Evolutionary conservation across 192 early-diverging fungal species (phyloP).

Genomic region (Lunasporangiospora selenospora): DNA sequence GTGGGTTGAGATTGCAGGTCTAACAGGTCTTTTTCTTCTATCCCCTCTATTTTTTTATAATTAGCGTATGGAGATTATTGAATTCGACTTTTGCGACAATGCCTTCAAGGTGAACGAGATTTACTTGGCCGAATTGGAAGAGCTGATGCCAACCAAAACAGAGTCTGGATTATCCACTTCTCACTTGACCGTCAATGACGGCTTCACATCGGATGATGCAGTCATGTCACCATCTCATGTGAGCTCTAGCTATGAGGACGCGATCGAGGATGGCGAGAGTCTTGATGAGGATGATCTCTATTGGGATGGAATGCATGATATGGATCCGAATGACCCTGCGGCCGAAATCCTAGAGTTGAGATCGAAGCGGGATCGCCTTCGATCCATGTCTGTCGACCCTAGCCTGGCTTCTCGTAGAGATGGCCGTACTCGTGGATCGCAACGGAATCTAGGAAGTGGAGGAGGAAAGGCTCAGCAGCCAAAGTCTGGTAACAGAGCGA

Average conservation of each 20-base stretch:
- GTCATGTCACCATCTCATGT: slow-evolving; percentile 29
- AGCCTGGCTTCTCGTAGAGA: no score
- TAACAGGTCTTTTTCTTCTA: neutral
- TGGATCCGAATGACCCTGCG: slow-evolving; percentile 5
- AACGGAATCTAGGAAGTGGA: no score
- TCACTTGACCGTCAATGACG: neutral
- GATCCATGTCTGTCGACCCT: no score
- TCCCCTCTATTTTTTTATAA: neutral
- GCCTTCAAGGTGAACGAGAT: slow-evolving; percentile 36
- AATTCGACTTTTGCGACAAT: slow-evolving; percentile 45
- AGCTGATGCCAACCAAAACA: neutral
- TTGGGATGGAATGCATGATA: slow-evolving; percentile 9
- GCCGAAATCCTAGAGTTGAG: slow-evolving; percentile 40
- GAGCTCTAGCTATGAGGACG: slow-evolving; percentile 32
- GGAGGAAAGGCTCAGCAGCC: no score
- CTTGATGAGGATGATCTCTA: slow-evolving; percentile 7
- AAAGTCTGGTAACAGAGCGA: no score
- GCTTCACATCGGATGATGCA: slow-evolving; percentile 30
- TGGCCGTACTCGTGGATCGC: no score
- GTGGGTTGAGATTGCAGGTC: neutral
- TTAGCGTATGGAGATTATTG: slow-evolving; percentile 37
- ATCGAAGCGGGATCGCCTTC: slow-evolving; percentile 40
- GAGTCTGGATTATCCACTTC: no score
- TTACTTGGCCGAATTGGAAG: slow-evolving; percentile 13
- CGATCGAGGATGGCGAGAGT: slow-evolving; percentile 34